Evolutionary conservation across 192 early-diverging fungal genomes (phyloP).

Genomic region (Backusella morwellensis): DNA sequence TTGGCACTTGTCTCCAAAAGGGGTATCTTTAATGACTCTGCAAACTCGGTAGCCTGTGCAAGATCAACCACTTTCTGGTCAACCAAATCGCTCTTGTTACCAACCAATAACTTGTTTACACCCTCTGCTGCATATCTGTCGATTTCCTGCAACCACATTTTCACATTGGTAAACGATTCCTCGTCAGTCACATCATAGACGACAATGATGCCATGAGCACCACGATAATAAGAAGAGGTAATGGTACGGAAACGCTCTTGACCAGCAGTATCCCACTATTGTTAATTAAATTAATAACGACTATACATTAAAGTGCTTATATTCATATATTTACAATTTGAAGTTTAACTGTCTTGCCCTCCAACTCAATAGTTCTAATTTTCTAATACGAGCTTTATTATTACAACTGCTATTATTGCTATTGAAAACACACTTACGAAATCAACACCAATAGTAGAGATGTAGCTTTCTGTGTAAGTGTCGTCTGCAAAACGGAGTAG

Average conservation of each 20-base stretch:
- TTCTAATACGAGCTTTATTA: constrained; percentile 53
- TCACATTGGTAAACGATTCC: constrained; percentile 90
- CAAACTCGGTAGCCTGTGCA: constrained; percentile 68
- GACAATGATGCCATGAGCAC: constrained; percentile 95
- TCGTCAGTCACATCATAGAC: constrained; percentile 95
- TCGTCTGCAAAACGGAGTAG: constrained; percentile 95
- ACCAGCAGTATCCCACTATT: constrained; percentile 92
- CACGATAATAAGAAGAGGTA: constrained; percentile 94
- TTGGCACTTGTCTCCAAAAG: constrained; percentile 98
- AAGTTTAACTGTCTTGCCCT: constrained; percentile 95
- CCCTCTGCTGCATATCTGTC: constrained; percentile 94
- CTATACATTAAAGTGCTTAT: neutral
- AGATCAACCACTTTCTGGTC: constrained; percentile 79
- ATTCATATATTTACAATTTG: constrained; percentile 69
- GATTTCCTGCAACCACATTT: constrained; percentile 97
- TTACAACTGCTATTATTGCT: neutral
- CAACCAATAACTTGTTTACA: constrained; percentile 94
- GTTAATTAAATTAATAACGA: neutral
- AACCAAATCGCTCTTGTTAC: constrained; percentile 93
- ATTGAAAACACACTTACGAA: constrained; percentile 62
- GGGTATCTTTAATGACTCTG: constrained; percentile 82
- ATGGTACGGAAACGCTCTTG: constrained; percentile 98
- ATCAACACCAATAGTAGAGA: constrained; percentile 96
- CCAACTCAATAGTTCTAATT: constrained; percentile 96
- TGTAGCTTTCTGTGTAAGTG: constrained; percentile 96